phyloP scores from a whole-genome alignment of 2,329 filamentous ascomycete genomes.

The Aureobasidium sp. region DNA sequence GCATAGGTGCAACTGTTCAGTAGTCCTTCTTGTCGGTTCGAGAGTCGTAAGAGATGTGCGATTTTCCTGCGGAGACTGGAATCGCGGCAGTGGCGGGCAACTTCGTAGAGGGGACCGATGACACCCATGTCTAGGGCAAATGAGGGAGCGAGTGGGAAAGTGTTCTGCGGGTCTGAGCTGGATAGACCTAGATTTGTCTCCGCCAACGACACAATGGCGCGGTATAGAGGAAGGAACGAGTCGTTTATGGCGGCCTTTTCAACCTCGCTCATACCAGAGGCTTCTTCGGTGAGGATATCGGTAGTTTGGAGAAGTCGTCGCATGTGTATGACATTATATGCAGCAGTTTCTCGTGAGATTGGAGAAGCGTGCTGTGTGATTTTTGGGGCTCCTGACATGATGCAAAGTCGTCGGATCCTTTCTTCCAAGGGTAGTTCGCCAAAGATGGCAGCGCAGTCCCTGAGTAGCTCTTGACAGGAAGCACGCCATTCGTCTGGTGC shows the following conservation, averaged over 20 bases:
- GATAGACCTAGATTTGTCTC: not conserved
- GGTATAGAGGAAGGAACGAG: not conserved
- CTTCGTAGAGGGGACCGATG: conserved; percentile 20
- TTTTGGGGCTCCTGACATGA: not conserved
- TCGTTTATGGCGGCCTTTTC: not conserved
- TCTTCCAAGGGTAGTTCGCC: not conserved
- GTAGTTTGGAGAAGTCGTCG: not conserved
- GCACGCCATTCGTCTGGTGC: not conserved
- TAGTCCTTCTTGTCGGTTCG: conserved; percentile 18
- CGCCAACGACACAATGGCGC: not conserved
- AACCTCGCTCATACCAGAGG: not conserved
- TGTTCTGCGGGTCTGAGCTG: not conserved
- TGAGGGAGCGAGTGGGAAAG: not conserved
- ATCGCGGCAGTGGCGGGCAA: conserved; percentile 20
- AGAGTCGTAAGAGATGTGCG: conserved; percentile 16
- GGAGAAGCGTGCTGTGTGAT: not conserved
- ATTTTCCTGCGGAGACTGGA: conserved; percentile 17
- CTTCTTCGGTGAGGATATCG: not conserved
- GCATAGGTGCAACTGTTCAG: conserved; percentile 16
- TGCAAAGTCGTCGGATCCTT: not conserved
- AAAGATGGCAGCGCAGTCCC: not conserved
- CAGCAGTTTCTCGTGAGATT: not conserved
- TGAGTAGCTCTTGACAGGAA: not conserved
- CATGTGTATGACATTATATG: not conserved
- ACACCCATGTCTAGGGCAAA: conserved; percentile 24